A percentile compares a stretch with the other conserved stretches of the same genome.
phyloP scores from a whole-genome alignment of 495 filamentous ascomycete species.

The Penicillium roqueforti region DNA sequence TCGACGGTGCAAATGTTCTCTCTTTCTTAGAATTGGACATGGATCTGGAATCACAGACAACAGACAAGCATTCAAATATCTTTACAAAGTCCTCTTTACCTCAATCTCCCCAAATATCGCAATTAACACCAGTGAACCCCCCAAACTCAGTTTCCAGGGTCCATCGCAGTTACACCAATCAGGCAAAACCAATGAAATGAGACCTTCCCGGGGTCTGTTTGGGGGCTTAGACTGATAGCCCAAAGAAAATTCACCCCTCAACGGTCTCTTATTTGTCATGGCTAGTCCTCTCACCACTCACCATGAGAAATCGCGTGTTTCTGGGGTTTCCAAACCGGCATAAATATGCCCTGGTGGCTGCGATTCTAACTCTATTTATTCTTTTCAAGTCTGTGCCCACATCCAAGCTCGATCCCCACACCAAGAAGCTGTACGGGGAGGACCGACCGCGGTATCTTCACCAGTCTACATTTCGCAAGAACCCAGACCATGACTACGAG shows the following conservation, averaged over 20 bases:
- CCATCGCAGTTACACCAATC: background rate
- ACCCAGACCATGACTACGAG: conserved; percentile 30
- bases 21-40: too few species aligned
- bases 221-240: background rate
- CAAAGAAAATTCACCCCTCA: background rate
- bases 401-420: background rate
- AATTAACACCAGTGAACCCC: background rate
- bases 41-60: background rate
- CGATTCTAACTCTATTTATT: conserved; percentile 6
- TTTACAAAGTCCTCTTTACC: background rate
- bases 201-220: background rate
- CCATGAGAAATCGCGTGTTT: conserved; percentile 12
- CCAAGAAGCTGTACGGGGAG: conserved; percentile 5
- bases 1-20: too few species aligned
- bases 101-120: background rate
- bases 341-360: conserved; percentile 9
- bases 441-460: conserved; percentile 29
- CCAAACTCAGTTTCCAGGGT: background rate
- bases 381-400: conserved; percentile 9
- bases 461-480: conserved; percentile 28
- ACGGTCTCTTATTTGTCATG: background rate
- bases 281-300: background rate
- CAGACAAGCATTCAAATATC: background rate
- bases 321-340: conserved; percentile 1
- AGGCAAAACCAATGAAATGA: background rate